These are phyloP conservation scores for Nyssa sinensis DNA, from an alignment of 148 eudicot genomes.

Conservation along the genomic window DNA sequence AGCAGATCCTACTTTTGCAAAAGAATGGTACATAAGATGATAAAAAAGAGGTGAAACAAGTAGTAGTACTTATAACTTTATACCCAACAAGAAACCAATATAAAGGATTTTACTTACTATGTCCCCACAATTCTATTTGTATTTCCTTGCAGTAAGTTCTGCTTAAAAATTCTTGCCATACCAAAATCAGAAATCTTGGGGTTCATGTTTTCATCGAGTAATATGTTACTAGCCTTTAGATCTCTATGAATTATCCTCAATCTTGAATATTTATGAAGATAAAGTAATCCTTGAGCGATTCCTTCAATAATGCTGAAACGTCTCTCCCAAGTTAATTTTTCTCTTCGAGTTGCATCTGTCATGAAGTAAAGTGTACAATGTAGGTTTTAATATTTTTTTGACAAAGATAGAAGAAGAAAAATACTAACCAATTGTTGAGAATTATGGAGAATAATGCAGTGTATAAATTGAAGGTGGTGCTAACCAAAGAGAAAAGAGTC, in stretches of 20 bases:
- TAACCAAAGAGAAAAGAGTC: slow-evolving; percentile 27
- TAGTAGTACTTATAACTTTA: too few relatives aligned
- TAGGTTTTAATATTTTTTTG: background rate
- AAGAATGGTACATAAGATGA: too few relatives aligned
- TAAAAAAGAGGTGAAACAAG: too few relatives aligned
- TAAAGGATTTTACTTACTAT: slow-evolving; percentile 18
- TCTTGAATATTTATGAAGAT: slow-evolving; percentile 34
- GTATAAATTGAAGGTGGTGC: background rate
- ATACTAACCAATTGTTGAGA: background rate
- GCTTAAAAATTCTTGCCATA: slow-evolving; percentile 34
- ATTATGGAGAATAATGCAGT: background rate
- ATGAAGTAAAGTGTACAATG: background rate
- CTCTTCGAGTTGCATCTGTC: slow-evolving; percentile 9
- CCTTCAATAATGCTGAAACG: slow-evolving; percentile 32
- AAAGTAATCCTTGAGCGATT: slow-evolving; percentile 29
- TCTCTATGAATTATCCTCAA: slow-evolving; percentile 27
- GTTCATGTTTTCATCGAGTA: slow-evolving; percentile 28
- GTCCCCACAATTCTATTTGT: slow-evolving; percentile 29
- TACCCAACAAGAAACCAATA: too few relatives aligned
- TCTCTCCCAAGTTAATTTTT: slow-evolving; percentile 18
- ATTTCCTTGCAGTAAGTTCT: slow-evolving; percentile 18
- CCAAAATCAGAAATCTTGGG: slow-evolving; percentile 41
- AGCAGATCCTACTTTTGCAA: too few relatives aligned
- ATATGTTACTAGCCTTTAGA: slow-evolving; percentile 27
- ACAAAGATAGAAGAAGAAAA: background rate